phyloP scores from a whole-genome alignment of 352 stramenopile species.

The Pythium sp. region DNA sequence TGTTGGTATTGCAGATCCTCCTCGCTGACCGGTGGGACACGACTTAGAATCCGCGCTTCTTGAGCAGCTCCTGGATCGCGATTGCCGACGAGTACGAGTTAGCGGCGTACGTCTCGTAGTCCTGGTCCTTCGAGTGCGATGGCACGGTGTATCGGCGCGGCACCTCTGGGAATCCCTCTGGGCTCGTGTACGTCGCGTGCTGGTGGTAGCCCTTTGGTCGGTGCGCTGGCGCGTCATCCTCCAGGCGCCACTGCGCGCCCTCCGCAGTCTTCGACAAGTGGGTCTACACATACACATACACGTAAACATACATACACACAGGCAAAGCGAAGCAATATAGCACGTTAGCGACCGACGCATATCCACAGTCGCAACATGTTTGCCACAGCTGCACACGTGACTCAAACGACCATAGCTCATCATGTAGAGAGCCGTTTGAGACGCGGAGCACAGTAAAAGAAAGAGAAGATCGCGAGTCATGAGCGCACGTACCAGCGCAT shows the following conservation, averaged over 20 bases:
- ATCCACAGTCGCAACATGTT: neutral
- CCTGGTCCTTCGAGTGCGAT: conserved; percentile 63
- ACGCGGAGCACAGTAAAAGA: neutral
- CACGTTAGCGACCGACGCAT: neutral
- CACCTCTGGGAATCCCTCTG: conserved; percentile 69
- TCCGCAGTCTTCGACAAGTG: conserved; percentile 53
- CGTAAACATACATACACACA: neutral
- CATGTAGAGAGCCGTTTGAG: neutral
- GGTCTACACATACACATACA: conserved; percentile 11
- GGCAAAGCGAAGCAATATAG: neutral
- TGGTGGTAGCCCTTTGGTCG: conserved; percentile 64
- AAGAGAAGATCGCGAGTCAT: neutral
- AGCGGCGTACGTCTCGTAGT: conserved; percentile 78
- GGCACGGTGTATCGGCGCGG: conserved; percentile 71
- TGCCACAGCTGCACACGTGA: neutral
- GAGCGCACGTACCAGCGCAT: conserved; percentile 38
- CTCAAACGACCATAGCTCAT: neutral
- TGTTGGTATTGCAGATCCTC: neutral
- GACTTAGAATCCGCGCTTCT: conserved; percentile 76
- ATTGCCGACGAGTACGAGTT: conserved; percentile 88
- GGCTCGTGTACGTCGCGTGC: conserved; percentile 52
- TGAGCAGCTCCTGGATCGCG: conserved; percentile 75
- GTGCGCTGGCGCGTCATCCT: conserved; percentile 53
- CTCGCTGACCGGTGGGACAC: neutral
- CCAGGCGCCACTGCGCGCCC: conserved; percentile 63